Conservation (phyloP, 352 stramenopile genomes). For the Globisporangium cederbergense region DNA sequence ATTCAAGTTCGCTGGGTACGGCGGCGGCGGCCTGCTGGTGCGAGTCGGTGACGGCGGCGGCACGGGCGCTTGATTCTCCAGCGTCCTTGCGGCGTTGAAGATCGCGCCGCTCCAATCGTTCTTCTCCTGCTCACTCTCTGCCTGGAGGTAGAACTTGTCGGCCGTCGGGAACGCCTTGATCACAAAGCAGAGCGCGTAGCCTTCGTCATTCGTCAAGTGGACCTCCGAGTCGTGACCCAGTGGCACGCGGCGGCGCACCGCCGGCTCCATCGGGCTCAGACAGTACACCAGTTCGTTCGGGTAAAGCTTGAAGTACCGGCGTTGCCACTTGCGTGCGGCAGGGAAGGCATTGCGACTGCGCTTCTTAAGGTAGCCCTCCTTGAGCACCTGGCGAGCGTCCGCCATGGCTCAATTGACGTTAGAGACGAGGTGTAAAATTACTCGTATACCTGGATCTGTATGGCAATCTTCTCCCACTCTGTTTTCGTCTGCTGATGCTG, state of each 20-base stretch:
- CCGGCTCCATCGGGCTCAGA: constrained; percentile 27
- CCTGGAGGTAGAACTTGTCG: constrained; percentile 55
- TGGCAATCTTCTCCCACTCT: constrained; percentile 1
- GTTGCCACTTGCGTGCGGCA: constrained; percentile 37
- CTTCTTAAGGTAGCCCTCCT: constrained; percentile 73
- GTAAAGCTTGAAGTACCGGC: constrained; percentile 70
- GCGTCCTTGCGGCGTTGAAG: constrained; percentile 45
- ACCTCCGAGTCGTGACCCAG: constrained; percentile 59
- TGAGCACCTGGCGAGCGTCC: constrained; percentile 37
- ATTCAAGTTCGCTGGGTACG: constrained; percentile 15
- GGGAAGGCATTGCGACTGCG: constrained; percentile 43
- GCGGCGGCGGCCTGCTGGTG: background rate
- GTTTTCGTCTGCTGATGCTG: too few relatives aligned
- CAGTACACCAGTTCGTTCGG: constrained; percentile 63
- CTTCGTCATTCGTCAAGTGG: constrained; percentile 61
- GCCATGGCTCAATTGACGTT: constrained; percentile 12
- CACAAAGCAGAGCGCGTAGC: constrained; percentile 52
- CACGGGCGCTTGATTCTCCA: constrained; percentile 27
- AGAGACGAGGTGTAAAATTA: too few relatives aligned
- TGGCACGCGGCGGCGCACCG: constrained; percentile 33
- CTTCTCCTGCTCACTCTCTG: constrained; percentile 63
- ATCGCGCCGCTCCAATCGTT: constrained; percentile 56
- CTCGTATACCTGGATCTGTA: background rate
- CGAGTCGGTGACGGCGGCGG: constrained; percentile 7
- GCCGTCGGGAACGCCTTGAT: constrained; percentile 41